A percentile compares a stretch with the other conserved stretches of the same genome.
These are phyloP conservation scores for Thelonectria rubi DNA, from an alignment of 2,329 filamentous ascomycete species.

Conservation along the genomic window DNA sequence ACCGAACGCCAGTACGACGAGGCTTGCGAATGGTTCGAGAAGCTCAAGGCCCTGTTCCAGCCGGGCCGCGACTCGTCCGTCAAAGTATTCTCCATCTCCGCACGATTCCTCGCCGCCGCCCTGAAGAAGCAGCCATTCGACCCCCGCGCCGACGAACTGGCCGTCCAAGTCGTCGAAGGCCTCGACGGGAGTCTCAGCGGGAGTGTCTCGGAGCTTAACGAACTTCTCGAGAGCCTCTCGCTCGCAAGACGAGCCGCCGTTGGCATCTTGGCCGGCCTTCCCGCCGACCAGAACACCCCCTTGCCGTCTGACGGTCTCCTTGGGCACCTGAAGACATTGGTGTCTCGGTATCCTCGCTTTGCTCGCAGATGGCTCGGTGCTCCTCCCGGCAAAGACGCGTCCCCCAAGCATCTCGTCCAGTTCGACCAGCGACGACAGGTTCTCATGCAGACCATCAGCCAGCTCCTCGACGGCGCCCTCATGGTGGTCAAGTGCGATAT, in stretches of 20 bases:
- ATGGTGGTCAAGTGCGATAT: conserved; percentile 64
- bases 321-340: conserved; percentile 61
- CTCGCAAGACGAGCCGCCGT: conserved; percentile 64
- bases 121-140: conserved; percentile 56
- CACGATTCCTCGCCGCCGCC: conserved; percentile 64
- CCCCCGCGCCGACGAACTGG: conserved; percentile 51
- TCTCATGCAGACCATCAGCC: conserved; percentile 61
- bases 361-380: conserved; percentile 70
- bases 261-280: conserved; percentile 52
- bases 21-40: conserved; percentile 64
- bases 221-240: conserved; percentile 66
- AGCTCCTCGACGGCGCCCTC: conserved; percentile 68
- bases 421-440: conserved; percentile 68
- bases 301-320: conserved; percentile 37
- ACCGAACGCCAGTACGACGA: conserved; percentile 57
- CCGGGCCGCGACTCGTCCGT: conserved; percentile 56
- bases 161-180: conserved; percentile 60
- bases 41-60: conserved; percentile 52
- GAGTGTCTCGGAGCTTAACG: conserved; percentile 67
- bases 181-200: conserved; percentile 69
- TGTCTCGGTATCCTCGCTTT: conserved; percentile 68
- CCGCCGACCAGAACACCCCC: conserved; percentile 29
- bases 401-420: conserved; percentile 66
- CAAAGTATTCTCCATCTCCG: conserved; percentile 60
- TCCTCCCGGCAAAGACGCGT: conserved; percentile 58